Percentiles rank a stretch among this genome's conserved stretches.
Evolutionary conservation across 2,329 filamentous ascomycete species (phyloP).

Genomic region (Cryoendolithus antarcticus): DNA sequence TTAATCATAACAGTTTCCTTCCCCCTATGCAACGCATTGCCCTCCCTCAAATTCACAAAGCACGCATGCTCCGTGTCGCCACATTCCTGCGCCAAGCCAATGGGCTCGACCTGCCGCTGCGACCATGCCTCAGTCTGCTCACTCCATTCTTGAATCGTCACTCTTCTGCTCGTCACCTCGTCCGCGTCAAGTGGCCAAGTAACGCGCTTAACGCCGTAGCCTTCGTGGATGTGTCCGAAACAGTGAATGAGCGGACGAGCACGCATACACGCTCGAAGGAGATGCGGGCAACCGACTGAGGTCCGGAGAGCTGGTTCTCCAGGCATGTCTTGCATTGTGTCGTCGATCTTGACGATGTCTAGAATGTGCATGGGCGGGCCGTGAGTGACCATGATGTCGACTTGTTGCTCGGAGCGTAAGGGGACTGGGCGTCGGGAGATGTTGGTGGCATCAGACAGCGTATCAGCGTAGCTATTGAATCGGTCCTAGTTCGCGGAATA

Average conservation of each 20-base stretch:
- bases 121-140: conserved; percentile 8
- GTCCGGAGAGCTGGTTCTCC: too few relatives aligned
- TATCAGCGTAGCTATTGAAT: conserved; percentile 32
- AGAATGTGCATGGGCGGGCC: conserved; percentile 43
- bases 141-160: conserved; percentile 1
- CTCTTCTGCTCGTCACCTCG: conserved; percentile 6
- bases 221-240: conserved; percentile 53
- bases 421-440: conserved; percentile 27
- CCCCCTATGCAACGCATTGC: conserved; percentile 28
- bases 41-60: conserved; percentile 16
- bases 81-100: conserved; percentile 8
- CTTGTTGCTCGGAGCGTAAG: conserved; percentile 22
- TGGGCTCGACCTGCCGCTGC: conserved; percentile 10
- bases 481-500: conserved; percentile 40
- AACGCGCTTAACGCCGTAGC: conserved; percentile 33
- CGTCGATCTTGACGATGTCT: conserved; percentile 28
- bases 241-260: conserved; percentile 44
- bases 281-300: conserved; percentile 42
- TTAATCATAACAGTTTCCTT: conserved; percentile 47
- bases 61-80: conserved; percentile 21
- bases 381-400: conserved; percentile 51
- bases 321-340: too few relatives aligned
- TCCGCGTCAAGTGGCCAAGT: conserved; percentile 25
- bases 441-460: conserved; percentile 21
- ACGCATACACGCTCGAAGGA: conserved; percentile 39